Percentiles rank a stretch among this genome's conserved stretches.
Evolutionary conservation across 192 early-diverging fungal species (phyloP).

Genomic region (Phycomyces blakesleeanus): DNA sequence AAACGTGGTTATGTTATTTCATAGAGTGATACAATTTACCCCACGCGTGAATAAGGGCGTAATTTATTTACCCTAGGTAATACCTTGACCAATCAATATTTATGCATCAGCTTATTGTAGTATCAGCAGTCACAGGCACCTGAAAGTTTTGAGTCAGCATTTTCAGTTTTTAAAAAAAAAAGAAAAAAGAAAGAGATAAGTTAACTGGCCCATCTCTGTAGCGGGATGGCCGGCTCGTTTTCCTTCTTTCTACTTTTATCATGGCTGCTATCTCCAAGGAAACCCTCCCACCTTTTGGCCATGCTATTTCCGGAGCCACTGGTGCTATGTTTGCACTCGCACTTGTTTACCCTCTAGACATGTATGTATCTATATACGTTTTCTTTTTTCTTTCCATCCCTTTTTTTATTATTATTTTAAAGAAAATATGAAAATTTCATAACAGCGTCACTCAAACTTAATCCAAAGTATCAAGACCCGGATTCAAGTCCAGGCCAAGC

Average conservation of each 20-base stretch:
- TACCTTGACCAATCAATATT: too few species aligned
- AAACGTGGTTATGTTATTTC: too few species aligned
- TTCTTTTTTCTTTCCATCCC: background rate
- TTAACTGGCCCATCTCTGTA: background rate
- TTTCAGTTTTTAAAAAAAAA: too few species aligned
- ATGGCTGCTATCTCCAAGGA: slow-evolving; percentile 27
- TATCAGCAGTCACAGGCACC: slow-evolving; percentile 6
- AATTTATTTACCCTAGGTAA: too few species aligned
- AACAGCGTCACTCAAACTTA: background rate
- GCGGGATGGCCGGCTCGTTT: background rate
- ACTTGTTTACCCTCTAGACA: slow-evolving; percentile 93
- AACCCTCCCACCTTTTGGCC: slow-evolving; percentile 75
- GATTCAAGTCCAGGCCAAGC: slow-evolving; percentile 86
- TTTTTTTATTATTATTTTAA: too few species aligned
- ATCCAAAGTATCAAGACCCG: slow-evolving; percentile 85
- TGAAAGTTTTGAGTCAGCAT: slow-evolving; percentile 14
- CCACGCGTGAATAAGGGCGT: too few species aligned
- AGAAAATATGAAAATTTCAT: too few species aligned
- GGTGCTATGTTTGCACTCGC: slow-evolving; percentile 90
- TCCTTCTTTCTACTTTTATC: background rate
- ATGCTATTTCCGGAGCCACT: slow-evolving; percentile 88
- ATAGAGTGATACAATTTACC: too few species aligned
- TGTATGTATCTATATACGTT: slow-evolving; percentile 55
- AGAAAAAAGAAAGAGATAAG: background rate
- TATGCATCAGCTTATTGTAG: too few species aligned